Percentiles rank a stretch among this genome's conserved stretches.
Conservation (phyloP, 495 filamentous ascomycete genomes). For the Tuber borchii region DNA sequence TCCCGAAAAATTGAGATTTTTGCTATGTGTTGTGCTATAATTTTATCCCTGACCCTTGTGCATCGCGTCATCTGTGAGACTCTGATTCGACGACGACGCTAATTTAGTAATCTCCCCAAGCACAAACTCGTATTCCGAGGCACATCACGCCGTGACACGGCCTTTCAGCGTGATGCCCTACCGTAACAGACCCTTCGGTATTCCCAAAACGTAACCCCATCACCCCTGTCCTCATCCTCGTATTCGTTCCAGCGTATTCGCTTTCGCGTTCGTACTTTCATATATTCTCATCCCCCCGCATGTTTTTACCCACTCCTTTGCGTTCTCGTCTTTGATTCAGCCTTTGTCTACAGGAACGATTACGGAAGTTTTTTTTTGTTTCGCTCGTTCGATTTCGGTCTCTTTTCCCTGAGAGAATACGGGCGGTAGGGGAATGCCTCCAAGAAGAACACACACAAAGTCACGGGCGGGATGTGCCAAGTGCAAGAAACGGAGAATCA, state of each 20-base stretch:
- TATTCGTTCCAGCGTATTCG: slow-evolving; percentile 17
- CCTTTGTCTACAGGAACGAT: slow-evolving; percentile 12
- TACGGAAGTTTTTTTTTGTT: neutral
- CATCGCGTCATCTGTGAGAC: neutral
- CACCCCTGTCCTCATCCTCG: neutral
- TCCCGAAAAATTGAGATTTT: no score
- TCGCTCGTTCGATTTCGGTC: neutral
- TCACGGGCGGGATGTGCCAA: slow-evolving; percentile 55
- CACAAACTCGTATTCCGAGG: neutral
- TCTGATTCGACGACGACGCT: neutral
- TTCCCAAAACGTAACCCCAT: neutral
- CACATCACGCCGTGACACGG: neutral
- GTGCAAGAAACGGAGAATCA: slow-evolving; percentile 59
- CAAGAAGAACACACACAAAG: slow-evolving; percentile 59
- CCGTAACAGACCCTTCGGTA: neutral
- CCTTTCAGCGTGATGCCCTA: neutral
- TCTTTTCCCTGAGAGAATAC: neutral
- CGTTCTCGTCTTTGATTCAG: neutral
- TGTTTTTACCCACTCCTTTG: neutral
- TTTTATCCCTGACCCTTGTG: neutral
- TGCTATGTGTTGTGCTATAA: no score
- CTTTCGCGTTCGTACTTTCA: slow-evolving; percentile 14
- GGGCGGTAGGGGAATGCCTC: slow-evolving; percentile 46
- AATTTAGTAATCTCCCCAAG: neutral
- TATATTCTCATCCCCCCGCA: slow-evolving; percentile 2